Conservation (phyloP, 306 rosid species). For the Sophora flavescens region DNA sequence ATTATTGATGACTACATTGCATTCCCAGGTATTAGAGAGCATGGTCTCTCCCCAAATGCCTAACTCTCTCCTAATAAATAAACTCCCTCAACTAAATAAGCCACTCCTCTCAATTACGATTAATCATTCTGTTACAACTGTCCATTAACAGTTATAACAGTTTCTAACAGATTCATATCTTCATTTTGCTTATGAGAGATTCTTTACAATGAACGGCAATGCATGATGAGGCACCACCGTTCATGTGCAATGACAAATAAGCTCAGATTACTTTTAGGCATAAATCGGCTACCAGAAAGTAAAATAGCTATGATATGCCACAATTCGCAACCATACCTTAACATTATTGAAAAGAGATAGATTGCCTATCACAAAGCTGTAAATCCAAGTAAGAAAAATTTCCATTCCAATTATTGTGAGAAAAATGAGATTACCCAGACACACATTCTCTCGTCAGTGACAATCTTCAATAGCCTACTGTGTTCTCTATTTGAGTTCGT, state of each 20-base stretch:
- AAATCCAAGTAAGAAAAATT: conserved; percentile 28
- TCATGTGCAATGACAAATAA: neutral
- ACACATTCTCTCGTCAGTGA: neutral
- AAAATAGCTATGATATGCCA: neutral
- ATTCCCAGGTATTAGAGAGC: no score
- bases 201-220: conserved; percentile 15
- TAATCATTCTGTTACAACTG: no score
- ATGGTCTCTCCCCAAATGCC: no score
- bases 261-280: neutral
- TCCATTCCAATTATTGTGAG: conserved; percentile 43
- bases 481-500: neutral
- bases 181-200: conserved; percentile 16
- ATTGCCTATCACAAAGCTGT: conserved; percentile 4
- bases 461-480: conserved; percentile 8
- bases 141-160: no score
- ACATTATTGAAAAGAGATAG: neutral
- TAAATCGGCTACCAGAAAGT: conserved; percentile 4
- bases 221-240: neutral
- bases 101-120: no score
- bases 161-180: neutral
- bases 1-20: no score
- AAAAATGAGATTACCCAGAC: conserved; percentile 27
- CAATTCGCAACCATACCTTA: neutral
- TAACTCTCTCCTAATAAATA: no score
- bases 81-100: no score